A percentile compares a stretch with the other conserved stretches of the same genome.
These are phyloP conservation scores for Cystoderma amianthinum DNA, from an alignment of 768 basidiomycete species.

Conservation along the genomic window DNA sequence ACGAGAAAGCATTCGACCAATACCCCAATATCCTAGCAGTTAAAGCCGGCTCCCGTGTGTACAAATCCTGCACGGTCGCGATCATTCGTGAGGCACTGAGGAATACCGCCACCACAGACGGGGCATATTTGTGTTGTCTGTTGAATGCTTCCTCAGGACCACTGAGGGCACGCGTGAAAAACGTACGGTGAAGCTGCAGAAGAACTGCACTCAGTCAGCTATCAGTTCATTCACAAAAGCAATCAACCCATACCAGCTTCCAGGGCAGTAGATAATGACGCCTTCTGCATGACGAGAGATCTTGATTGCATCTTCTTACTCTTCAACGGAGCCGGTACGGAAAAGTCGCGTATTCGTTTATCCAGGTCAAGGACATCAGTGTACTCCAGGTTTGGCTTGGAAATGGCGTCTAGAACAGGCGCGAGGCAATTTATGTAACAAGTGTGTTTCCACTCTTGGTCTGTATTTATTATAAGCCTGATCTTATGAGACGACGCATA, in stretches of 20 bases:
- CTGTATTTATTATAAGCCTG: constrained; percentile 22
- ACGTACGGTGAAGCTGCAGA: constrained; percentile 61
- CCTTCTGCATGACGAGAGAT: constrained; percentile 51
- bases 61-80: constrained; percentile 49
- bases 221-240: too few species aligned
- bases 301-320: constrained; percentile 34
- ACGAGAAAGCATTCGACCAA: constrained; percentile 50
- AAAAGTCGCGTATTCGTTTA: constrained; percentile 53
- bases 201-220: too few species aligned
- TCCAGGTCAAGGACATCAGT: constrained; percentile 49
- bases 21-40: constrained; percentile 46
- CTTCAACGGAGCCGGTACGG: constrained; percentile 41
- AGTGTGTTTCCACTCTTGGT: constrained; percentile 66
- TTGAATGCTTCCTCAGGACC: constrained; percentile 54
- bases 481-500: background rate
- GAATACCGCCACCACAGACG: constrained; percentile 65
- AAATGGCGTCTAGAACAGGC: constrained; percentile 52
- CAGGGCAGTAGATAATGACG: constrained; percentile 48
- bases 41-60: constrained; percentile 50
- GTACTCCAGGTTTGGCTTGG: constrained; percentile 46
- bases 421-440: constrained; percentile 55
- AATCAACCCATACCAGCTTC: constrained; percentile 62
- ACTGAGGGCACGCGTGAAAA: constrained; percentile 58
- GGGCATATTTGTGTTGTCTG: constrained; percentile 56
- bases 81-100: constrained; percentile 59